Base-by-base conservation (phyloP, 2,329 filamentous ascomycete genomes). In the Fusarium burgessii region DNA sequence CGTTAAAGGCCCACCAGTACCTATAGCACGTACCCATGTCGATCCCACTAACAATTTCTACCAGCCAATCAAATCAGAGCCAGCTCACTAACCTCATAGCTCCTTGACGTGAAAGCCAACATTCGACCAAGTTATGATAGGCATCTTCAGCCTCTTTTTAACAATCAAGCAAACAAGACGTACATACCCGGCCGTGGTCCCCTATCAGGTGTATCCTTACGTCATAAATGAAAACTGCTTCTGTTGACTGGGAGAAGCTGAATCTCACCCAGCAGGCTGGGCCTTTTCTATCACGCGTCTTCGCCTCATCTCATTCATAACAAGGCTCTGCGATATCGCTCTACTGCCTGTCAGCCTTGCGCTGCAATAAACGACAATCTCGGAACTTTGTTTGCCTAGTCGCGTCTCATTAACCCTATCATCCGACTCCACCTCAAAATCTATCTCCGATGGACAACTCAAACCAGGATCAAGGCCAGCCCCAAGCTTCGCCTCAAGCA, bases 191-290 rank as follows among this genome's bases (percentile, higher is more conserved):
- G 49, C 45, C 40, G 43, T 43, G 36, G 46, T 55, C 38, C 23
- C 45, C 35, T 41, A 27, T 29, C 43, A 33, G 55, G 35, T 52
- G 38, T 40, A 41, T 45, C 29, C 42, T 14, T 38, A n/a, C 27
- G 58, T 66, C 33, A 43, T 73, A 41, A 36, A 74, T 73, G 55
- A 67, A 61, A 57, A 61, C 59, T 36, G 36, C 45, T 52, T 65
- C 23, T 58, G 41, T 59, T 36, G 18, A 54, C 40, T 25, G 33
- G 32, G 43, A 60, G 25, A 33, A 69, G 35, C 55, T 60, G 15
- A 59, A 63, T 56, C 47, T 56, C 55, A 49, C 65, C 72, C 67
- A 73, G 72, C 68, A 58, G 67, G 73, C 73, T 74, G 72, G 74
- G 65, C 67, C 46, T 70, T 55, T 62, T 29, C 49, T 59, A 51